Evolutionary conservation across 305 asterid species (phyloP), one percentile per base, ranked within the genome.

Genomic region (Rubia balearica): DNA sequence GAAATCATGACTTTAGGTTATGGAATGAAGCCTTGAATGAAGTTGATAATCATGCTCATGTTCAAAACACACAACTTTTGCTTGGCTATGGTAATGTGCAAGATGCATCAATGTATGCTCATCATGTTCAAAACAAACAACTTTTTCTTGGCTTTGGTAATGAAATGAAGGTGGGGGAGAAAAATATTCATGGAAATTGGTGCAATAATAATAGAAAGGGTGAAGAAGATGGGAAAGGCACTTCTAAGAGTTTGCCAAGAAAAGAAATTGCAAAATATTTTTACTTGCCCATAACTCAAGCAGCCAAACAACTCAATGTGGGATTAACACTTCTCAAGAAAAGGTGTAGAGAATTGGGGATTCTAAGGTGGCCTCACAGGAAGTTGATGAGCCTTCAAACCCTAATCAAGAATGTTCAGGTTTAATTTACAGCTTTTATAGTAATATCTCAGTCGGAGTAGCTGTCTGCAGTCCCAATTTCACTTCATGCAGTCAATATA

Each of bases 301-400:
- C 98, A 0, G 98, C 98, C 0, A 83, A 76, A 38, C 89, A 91
- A 30, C 87, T 94, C 0, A 87, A 91, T 0, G 86, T 94, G 0
- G 98, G 98, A 3, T 69, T 94, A 46, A 94, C 98, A 7, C 89
- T 86, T 5, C 69, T 94, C 74, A 94, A 94, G 88, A 91, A 89
- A 71, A 85, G 97, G 75, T 94, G 97, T 36, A 75, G 98, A n/a
- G 95, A 93, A 14, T 70, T 93, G 65, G 97, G 98, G 0, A 90
- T 93, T 41, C 76, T 82, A 6, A 79, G 98, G 61, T 93, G 98
- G 96, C 98, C 98, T 0, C 96, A 90, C 12, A 55, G 98, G 14
- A 93, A 93, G 81, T 83, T 93, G 79, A 87, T 78, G 89, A 89
- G 96, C 80, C 89, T 93, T 0, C 86, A 93, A 85, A 83, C 96